Evolutionary conservation across 352 stramenopile genomes (phyloP), one percentile per base, ranked within the genome.

Genomic region (Phytopythium cucurbitacearum): DNA sequence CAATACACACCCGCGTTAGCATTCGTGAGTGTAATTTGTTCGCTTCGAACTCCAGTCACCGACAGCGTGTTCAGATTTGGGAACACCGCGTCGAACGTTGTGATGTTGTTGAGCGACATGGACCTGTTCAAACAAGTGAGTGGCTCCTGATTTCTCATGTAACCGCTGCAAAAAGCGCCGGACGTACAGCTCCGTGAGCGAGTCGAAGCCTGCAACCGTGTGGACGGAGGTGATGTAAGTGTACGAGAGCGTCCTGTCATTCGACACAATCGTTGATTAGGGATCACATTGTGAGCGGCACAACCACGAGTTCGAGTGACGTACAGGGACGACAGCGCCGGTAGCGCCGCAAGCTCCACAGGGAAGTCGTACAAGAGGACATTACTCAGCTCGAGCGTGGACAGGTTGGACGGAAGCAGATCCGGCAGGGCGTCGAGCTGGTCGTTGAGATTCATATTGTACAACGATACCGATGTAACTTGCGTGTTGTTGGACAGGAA

Each of bases 401-500:
- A 48, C 38, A 67, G 32, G 46, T 45, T 59, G 28, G 40, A 37
- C 7, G 62, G 57, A 15, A 69, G 40, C 57, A 62, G 60, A 1
- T 50, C 45, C 21, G 51, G 21, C 9, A 71, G 53, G 38, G 53
- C 35, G 37, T 38, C 35, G 12, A 61, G 42, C 11, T 59, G 40
- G 28, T 65, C 35, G 42, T 60, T 61, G 43, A 71, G 51, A 33
- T 71, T 58, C 12, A 71, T 40, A 13, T 35, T 71, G 46, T 61
- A 51, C n/a, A 71, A 48, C 40, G 48, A 59, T 13, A 71, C 55
- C 15, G 34, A 56, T 6, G 51, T 68, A 47, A 71, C 49, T 12
- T 71, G 59, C 10, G 50, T 60, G 56, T 71, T 59, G 10, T 62
- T 56, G 35, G 36, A 56, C 35, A 71, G 48, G 45, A 71, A 67